Evolutionary conservation across 2,329 filamentous ascomycete species (phyloP).

Genomic region (Fusarium sulawesiense): DNA sequence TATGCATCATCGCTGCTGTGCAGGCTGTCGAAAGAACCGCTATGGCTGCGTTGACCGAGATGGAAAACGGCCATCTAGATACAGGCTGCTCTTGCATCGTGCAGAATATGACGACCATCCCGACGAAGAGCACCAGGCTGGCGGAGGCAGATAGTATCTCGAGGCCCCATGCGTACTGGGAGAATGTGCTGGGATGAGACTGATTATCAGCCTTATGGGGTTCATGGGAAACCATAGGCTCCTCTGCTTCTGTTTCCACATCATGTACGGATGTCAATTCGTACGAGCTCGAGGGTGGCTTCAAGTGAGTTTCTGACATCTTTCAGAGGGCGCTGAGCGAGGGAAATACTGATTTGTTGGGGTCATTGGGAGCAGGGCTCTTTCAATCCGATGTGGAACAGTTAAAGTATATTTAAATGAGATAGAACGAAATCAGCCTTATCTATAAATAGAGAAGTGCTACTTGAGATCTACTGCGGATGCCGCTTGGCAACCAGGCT

Average conservation of each 20-base stretch:
- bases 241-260: neutral
- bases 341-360: too few species aligned
- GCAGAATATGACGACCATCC: neutral
- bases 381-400: too few species aligned
- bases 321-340: too few species aligned
- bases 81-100: neutral
- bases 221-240: fast-evolving
- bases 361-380: too few species aligned
- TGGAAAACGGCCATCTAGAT: fast-evolving
- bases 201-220: neutral
- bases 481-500: too few species aligned
- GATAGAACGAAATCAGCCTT: too few species aligned
- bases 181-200: neutral
- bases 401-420: too few species aligned
- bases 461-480: too few species aligned
- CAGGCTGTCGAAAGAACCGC: neutral
- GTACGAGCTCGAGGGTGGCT: neutral
- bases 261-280: neutral
- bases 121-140: neutral
- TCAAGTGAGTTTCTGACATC: neutral
- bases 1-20: neutral
- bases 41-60: neutral
- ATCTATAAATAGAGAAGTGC: too few species aligned
- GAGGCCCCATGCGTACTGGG: neutral
- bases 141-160: neutral